Base-by-base conservation (phyloP, 768 basidiomycete species). In the Pluteus cervinus region DNA sequence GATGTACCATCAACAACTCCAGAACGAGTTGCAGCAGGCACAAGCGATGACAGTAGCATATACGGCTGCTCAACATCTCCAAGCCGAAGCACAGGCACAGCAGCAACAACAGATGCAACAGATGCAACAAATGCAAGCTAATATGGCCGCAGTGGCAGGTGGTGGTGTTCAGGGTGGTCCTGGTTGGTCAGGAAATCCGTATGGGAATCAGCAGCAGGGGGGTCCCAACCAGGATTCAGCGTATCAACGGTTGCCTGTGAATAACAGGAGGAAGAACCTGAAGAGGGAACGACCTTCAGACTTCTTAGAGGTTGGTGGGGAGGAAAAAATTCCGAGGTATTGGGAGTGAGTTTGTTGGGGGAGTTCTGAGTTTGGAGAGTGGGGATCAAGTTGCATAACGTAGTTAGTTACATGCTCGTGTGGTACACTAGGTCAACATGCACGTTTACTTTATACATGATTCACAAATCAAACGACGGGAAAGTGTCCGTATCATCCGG, bases 231-330 rank as follows among this genome's bases (percentile, higher is more conserved):
- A 79, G 51, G 87, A 90, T 44, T 89, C 86, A 5, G 83, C 87
- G n/a, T 90, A 91, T 55, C 88, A 91, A 55, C 71, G 88, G 24
- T 53, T 88, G 33, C 87, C 87, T 21, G 61, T 91, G 37, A 90
- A 89, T 51, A 87, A 86, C 50, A 71, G 87, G 41, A 72, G 87
- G 37, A 66, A 84, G 52, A 79, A 78, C 47, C 51, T 86, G 46
- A 89, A 91, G 60, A 73, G 87, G 7, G 88, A 90, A 21, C 67
- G 87, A 31, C 87, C 87, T 2, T 81, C 83, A 4, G 88, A 91
- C 59, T 90, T 90, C 52, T 57, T 87, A 51, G 87, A 89, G 50
- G 71, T 86, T 8, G 75, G 76, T 3, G 73, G 69, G 10, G 78
- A 80, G 41, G 67, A 54, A 47, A 87, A 89, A 58, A 61, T 77